Evolutionary conservation across 1,139 yeast genomes (phyloP), one percentile per base, ranked within the genome.

Genomic region (Yamadazyma triangularis): DNA sequence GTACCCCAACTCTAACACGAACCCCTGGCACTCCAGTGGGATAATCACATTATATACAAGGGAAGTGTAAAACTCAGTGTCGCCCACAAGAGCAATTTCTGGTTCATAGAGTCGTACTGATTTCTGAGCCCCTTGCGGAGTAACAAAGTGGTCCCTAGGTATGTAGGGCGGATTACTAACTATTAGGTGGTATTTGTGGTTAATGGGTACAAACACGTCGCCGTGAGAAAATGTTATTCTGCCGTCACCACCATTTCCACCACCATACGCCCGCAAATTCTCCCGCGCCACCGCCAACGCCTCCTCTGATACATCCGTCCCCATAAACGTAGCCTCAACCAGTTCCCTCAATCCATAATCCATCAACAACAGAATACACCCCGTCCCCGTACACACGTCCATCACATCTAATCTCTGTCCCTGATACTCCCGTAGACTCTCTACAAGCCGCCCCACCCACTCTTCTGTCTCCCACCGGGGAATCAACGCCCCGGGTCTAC

Each of bases 381-480:
- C 98, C 0, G 93, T 66, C 0, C 98, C 98, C 0, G 96, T 78
- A 46, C 97, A 89, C 15, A 86, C 69, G 56, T 91, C 98, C 5
- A 83, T 44, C 1, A 82, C 51, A n/a, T n/a, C n/a, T n/a, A n/a
- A n/a, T n/a, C n/a, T n/a, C n/a, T n/a, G n/a, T n/a, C n/a, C n/a
- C n/a, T n/a, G n/a, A n/a, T n/a, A n/a, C n/a, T n/a, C n/a, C n/a
- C n/a, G n/a, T n/a, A n/a, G n/a, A n/a, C n/a, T n/a, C n/a, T n/a
- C n/a, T n/a, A n/a, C n/a, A n/a, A 85, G 48, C 34, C 64, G 65
- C 20, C 58, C 23, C 6, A 73, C 65, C 97, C 97, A 89, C 47
- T 87, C 96, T 50, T 91, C 97, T 0, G 98, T 91, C 50, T 91
- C 98, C 84, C 94, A 80, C 30, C 98, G 59, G 0, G 98, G 98